A percentile compares a stretch with the other conserved stretches of the same genome.
Conservation (phyloP, 2,329 filamentous ascomycete genomes). For the Tolypocladium endophyticum region DNA sequence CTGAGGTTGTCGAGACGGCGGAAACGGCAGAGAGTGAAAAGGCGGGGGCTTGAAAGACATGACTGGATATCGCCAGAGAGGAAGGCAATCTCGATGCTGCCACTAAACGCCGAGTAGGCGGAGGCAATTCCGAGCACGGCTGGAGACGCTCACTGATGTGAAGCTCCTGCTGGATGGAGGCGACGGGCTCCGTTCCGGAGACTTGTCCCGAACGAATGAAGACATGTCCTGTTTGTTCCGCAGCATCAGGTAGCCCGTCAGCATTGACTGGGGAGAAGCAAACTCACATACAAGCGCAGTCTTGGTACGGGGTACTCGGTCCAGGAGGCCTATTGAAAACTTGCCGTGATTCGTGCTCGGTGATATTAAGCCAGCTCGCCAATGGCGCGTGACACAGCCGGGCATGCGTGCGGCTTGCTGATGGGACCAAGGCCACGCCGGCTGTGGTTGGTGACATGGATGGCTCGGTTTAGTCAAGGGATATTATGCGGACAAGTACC, state of each 20-base stretch:
- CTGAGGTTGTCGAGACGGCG: not conserved
- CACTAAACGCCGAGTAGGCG: slow-evolving; percentile 2
- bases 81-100: not conserved
- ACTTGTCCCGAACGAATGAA: not conserved
- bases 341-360: not conserved
- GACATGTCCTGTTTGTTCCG: not conserved
- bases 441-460: not conserved
- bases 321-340: not conserved
- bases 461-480: not conserved
- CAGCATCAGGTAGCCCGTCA: not conserved
- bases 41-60: slow-evolving; percentile 6
- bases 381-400: not conserved
- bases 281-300: not conserved
- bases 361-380: not conserved
- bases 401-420: not conserved
- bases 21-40: slow-evolving; percentile 3
- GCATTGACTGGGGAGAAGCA: not conserved
- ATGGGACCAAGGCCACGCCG: not conserved
- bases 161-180: slow-evolving; percentile 5
- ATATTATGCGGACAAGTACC: not conserved
- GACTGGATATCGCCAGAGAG: not conserved
- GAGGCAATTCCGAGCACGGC: slow-evolving; percentile 16
- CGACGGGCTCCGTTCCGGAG: not conserved
- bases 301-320: not conserved
- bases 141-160: slow-evolving; percentile 2